Evolutionary conservation across 2,329 filamentous ascomycete species (phyloP), one percentile per base, ranked within the genome.

Genomic region (Emergomyces pasteurianus): DNA sequence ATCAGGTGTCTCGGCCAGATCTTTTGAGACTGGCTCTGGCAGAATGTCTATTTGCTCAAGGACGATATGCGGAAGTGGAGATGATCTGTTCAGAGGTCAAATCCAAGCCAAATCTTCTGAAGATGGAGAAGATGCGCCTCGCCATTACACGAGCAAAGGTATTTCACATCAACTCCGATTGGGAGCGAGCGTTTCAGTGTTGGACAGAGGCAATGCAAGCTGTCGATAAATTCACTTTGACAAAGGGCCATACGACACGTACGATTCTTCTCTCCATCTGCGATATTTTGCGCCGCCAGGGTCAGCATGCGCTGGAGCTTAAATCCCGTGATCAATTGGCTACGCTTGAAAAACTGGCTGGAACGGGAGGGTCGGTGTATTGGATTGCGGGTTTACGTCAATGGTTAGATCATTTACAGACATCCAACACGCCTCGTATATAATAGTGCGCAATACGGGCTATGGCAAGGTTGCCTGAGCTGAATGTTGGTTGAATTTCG

Each of bases 71-170:
- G n/a, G 42, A 58, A 58, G 42, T 40, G 23, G 42, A 49, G 42
- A 36, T 1, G 3, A 49, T 58, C 14, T 58, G 56, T 43, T 58
- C 43, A 47, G 56, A 50, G 42, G 31, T 49, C 16, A 14, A 49
- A 49, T 57, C 36, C 3, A 38, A 47, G 28, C 18, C 38, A 49
- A 49, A 34, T 6, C 42, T 58, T 47, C 28, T 28, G 40, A 58
- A 58, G 7, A 58, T 58, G 56, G 56, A 58, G 38, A 58, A 58
- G 26, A n/a, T 58, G 56, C 42, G 56, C 18, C 56, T 58, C 31
- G 42, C 42, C 42, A 58, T 58, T 49, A 58, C 40, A 58, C 56
- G 31, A 49, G 56, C 56, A 58, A 58, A 58, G 56, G 12, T 58
- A 34, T 58, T 40, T 58, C 56, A 58, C 28, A 49, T 58, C 28